Evolutionary conservation across 164 flowering plant genomes (phyloP).

Genomic region (Magnolia changhungtana): DNA sequence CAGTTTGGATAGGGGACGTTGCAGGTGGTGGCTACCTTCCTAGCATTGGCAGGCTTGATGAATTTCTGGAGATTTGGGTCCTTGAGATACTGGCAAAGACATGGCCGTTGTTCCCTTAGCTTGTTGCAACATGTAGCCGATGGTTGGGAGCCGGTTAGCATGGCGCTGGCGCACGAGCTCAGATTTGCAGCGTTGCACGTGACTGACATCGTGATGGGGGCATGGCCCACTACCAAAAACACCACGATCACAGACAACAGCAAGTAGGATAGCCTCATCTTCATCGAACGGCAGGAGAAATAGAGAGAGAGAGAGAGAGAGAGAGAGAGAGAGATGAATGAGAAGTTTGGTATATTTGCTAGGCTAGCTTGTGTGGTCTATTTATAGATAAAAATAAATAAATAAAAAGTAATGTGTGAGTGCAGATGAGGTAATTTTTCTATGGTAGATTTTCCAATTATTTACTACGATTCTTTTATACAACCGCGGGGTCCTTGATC

Average conservation of each 20-base stretch:
- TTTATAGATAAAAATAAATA: not conserved
- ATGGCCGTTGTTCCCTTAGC: constrained; percentile 5
- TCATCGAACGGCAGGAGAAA: not conserved
- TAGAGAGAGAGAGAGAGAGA: constrained; percentile 6
- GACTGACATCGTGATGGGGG: not conserved
- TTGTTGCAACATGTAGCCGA: constrained; percentile 4
- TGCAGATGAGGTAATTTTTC: not conserved
- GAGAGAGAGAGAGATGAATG: not conserved
- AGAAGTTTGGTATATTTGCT: not conserved
- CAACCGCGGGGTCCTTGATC: not conserved
- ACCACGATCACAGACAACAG: not conserved
- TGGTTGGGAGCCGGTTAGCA: not conserved
- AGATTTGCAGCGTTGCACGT: not conserved
- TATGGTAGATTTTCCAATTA: not conserved
- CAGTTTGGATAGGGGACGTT: constrained; percentile 4
- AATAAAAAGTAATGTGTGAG: too few species aligned
- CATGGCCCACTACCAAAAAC: not conserved
- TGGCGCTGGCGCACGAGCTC: not conserved
- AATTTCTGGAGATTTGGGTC: constrained; percentile 4
- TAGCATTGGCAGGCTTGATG: not conserved
- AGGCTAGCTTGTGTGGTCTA: not conserved
- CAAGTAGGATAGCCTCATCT: not conserved
- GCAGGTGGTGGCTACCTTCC: not conserved
- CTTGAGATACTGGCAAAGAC: constrained; percentile 8
- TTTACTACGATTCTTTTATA: not conserved